Conservation (phyloP, 1,284 basidiomycete genomes). For the Phylloporus sp. region DNA sequence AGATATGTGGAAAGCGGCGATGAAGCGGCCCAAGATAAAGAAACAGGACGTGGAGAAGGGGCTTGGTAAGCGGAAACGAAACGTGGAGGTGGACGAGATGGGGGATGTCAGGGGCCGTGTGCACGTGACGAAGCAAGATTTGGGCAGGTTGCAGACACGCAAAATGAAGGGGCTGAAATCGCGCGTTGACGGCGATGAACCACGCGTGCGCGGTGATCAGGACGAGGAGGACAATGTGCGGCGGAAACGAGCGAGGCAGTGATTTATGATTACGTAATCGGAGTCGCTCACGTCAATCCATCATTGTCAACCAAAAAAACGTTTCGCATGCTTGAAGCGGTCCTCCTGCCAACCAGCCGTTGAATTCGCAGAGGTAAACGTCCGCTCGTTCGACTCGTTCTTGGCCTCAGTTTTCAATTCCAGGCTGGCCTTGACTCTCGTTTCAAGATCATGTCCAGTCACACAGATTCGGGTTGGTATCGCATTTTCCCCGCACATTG, state of each 20-base stretch:
- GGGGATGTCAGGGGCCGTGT: slow-evolving; percentile 92
- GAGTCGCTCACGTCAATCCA: slow-evolving; percentile 4
- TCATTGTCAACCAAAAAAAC: slow-evolving; percentile 20
- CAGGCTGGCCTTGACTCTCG: no score
- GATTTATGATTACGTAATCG: slow-evolving; percentile 29
- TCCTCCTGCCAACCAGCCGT: slow-evolving; percentile 3
- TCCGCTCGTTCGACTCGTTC: no score
- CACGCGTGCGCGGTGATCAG: slow-evolving; percentile 22
- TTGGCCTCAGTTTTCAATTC: no score
- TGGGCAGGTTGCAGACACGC: slow-evolving; percentile 84
- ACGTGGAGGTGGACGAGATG: slow-evolving; percentile 98
- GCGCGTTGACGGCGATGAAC: slow-evolving; percentile 25
- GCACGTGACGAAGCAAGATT: slow-evolving; percentile 91
- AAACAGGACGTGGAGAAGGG: slow-evolving; percentile 87
- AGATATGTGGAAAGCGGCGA: slow-evolving; percentile 83
- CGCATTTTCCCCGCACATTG: no score
- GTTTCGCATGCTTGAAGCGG: slow-evolving; percentile 26
- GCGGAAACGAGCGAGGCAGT: slow-evolving; percentile 25
- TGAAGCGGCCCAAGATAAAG: slow-evolving; percentile 87
- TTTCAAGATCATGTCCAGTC: no score
- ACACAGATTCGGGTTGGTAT: no score
- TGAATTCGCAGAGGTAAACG: no score
- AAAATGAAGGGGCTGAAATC: slow-evolving; percentile 91
- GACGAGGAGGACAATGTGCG: slow-evolving; percentile 18
- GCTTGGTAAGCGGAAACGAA: slow-evolving; percentile 92